phyloP scores from a whole-genome alignment of 495 filamentous ascomycete genomes.

The Aspergillus campestris region DNA sequence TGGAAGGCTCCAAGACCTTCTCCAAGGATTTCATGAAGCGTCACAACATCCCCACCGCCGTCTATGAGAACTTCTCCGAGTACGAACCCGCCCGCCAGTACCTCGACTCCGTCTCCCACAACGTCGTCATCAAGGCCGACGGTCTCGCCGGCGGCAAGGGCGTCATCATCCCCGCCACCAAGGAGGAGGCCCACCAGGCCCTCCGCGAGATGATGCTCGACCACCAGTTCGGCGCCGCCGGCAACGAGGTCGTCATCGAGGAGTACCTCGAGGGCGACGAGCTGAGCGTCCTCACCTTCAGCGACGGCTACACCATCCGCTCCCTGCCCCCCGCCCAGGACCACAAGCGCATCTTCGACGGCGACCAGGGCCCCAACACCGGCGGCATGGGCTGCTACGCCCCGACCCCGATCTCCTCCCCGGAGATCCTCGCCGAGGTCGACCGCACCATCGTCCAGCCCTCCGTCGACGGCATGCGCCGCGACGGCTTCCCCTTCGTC shows the following conservation, averaged over 20 bases:
- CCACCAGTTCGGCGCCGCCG: slow-evolving; percentile 79
- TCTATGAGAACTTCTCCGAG: slow-evolving; percentile 77
- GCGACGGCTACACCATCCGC: slow-evolving; percentile 77
- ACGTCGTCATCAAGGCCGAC: slow-evolving; percentile 81
- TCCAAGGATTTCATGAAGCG: slow-evolving; percentile 97
- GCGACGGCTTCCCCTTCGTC: slow-evolving; percentile 67
- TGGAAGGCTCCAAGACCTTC: slow-evolving; percentile 96
- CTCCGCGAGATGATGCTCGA: slow-evolving; percentile 86
- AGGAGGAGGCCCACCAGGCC: slow-evolving; percentile 72
- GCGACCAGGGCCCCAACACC: slow-evolving; percentile 87
- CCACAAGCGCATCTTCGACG: slow-evolving; percentile 90
- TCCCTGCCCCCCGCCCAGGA: slow-evolving; percentile 91
- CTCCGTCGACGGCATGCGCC: slow-evolving; percentile 80
- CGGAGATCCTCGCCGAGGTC: slow-evolving; percentile 64
- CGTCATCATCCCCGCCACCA: slow-evolving; percentile 73
- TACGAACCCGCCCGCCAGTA: slow-evolving; percentile 71
- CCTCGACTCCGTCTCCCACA: slow-evolving; percentile 63
- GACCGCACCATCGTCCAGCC: slow-evolving; percentile 79
- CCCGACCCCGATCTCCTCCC: slow-evolving; percentile 73
- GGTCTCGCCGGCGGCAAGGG: slow-evolving; percentile 88
- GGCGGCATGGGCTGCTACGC: slow-evolving; percentile 98
- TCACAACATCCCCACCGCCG: slow-evolving; percentile 83
- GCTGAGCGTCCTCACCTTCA: slow-evolving; percentile 82
- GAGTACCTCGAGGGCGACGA: slow-evolving; percentile 91
- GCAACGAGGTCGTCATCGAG: slow-evolving; percentile 91